Conservation (phyloP, 2,329 filamentous ascomycete genomes). For the Pseudogymnoascus destructans region DNA sequence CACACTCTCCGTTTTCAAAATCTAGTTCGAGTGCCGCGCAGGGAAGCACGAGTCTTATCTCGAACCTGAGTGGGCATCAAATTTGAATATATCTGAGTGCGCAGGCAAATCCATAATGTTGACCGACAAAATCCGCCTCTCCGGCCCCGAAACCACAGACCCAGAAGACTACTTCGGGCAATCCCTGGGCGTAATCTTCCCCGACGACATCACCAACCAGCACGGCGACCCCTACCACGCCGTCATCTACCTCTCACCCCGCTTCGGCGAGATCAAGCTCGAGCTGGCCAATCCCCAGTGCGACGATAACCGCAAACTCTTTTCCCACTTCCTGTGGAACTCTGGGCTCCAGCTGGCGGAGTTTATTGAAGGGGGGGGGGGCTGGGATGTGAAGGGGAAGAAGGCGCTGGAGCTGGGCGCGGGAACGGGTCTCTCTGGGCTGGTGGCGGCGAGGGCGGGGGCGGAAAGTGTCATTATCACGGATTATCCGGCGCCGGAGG, state of each 20-base stretch:
- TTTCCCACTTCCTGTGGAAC: constrained; percentile 66
- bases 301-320: constrained; percentile 45
- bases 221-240: constrained; percentile 45
- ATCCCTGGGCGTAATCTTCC: constrained; percentile 51
- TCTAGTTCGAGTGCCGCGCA: neutral
- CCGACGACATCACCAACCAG: constrained; percentile 51
- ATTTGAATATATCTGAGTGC: neutral
- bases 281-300: constrained; percentile 31
- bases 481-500: constrained; percentile 51
- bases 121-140: constrained; percentile 32
- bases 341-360: constrained; percentile 43
- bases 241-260: constrained; percentile 45
- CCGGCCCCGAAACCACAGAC: constrained; percentile 27
- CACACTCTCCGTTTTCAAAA: neutral
- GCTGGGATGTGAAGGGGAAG: constrained; percentile 38
- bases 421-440: constrained; percentile 43
- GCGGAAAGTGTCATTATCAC: constrained; percentile 43
- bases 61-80: neutral
- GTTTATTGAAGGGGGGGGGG: constrained; percentile 34
- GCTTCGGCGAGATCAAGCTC: constrained; percentile 18
- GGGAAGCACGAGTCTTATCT: neutral
- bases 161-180: constrained; percentile 49
- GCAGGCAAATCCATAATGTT: constrained; percentile 32
- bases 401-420: constrained; percentile 53
- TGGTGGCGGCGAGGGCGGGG: constrained; percentile 36